A percentile compares a stretch with the other conserved stretches of the same genome.
Conservation (phyloP, 768 basidiomycete genomes). For the Ramaria sp. region DNA sequence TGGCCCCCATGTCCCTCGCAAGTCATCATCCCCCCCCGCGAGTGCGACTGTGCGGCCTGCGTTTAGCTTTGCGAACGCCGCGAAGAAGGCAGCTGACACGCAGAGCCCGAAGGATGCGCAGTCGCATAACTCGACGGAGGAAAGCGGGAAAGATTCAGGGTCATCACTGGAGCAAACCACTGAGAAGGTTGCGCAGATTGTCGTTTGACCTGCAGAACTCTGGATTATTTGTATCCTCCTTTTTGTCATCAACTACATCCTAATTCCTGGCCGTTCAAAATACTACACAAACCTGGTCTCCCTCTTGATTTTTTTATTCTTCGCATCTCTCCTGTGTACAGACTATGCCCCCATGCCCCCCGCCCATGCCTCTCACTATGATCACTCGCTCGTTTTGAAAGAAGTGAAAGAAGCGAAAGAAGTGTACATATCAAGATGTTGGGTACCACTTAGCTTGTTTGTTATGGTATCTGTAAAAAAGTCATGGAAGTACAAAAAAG, state of each 20-base stretch:
- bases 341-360: background rate
- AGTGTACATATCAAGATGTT: background rate
- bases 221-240: background rate
- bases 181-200: slow-evolving; percentile 28
- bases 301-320: background rate
- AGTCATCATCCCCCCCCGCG: slow-evolving; percentile 20
- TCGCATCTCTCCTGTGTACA: background rate
- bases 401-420: too few relatives aligned
- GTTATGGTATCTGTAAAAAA: background rate
- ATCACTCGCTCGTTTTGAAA: background rate
- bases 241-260: background rate
- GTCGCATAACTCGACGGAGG: background rate
- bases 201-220: slow-evolving; percentile 18
- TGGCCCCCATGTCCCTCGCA: slow-evolving; percentile 20
- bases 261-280: background rate
- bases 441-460: background rate
- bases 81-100: slow-evolving; percentile 28
- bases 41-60: slow-evolving; percentile 52
- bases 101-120: slow-evolving; percentile 5
- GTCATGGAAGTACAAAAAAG: background rate
- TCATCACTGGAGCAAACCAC: slow-evolving; percentile 15
- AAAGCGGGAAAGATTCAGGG: slow-evolving; percentile 15
- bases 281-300: background rate
- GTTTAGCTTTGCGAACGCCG: slow-evolving; percentile 77
- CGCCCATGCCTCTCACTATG: background rate